phyloP scores from a whole-genome alignment of 2,329 filamentous ascomycete genomes.

The Trichoderma arundinaceum region DNA sequence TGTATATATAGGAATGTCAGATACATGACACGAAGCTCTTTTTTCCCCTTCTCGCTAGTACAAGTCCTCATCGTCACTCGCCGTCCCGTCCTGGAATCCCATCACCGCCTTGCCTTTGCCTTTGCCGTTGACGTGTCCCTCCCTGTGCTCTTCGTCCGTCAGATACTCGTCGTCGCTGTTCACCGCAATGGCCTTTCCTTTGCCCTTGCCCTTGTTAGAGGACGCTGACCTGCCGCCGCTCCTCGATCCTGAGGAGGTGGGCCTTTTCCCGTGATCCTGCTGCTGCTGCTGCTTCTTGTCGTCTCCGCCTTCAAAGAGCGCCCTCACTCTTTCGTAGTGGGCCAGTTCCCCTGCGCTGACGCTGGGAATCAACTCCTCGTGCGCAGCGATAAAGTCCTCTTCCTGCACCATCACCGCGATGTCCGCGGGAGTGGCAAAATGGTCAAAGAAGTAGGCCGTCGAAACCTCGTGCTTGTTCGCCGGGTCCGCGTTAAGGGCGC shows the following conservation, averaged over 20 bases:
- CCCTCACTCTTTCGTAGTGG: conserved; percentile 86
- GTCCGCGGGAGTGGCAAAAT: conserved; percentile 81
- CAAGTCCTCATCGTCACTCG: conserved; percentile 62
- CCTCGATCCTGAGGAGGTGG: conserved; percentile 35
- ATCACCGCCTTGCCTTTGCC: conserved; percentile 63
- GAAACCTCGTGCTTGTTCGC: conserved; percentile 61
- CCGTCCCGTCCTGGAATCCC: conserved; percentile 59
- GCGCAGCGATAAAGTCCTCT: conserved; percentile 82
- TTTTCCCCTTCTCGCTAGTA: conserved; percentile 48
- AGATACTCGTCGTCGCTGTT: conserved; percentile 43
- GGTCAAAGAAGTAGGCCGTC: conserved; percentile 95
- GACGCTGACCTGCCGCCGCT: conserved; percentile 47
- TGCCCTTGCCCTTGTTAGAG: conserved; percentile 45
- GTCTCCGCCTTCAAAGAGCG: conserved; percentile 73
- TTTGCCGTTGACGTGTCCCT: conserved; percentile 47
- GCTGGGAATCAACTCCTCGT: conserved; percentile 86
- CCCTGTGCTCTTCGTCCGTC: conserved; percentile 31
- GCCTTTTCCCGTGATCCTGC: conserved; percentile 31
- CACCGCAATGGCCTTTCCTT: conserved; percentile 45
- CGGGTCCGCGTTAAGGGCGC: conserved; percentile 63
- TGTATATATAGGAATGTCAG: neutral
- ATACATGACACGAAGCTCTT: neutral
- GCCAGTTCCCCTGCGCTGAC: conserved; percentile 90
- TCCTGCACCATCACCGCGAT: conserved; percentile 87
- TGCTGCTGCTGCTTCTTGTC: conserved; percentile 42